Conservation (phyloP, 2,329 filamentous ascomycete species). For the Basipetospora chlamydospora region DNA sequence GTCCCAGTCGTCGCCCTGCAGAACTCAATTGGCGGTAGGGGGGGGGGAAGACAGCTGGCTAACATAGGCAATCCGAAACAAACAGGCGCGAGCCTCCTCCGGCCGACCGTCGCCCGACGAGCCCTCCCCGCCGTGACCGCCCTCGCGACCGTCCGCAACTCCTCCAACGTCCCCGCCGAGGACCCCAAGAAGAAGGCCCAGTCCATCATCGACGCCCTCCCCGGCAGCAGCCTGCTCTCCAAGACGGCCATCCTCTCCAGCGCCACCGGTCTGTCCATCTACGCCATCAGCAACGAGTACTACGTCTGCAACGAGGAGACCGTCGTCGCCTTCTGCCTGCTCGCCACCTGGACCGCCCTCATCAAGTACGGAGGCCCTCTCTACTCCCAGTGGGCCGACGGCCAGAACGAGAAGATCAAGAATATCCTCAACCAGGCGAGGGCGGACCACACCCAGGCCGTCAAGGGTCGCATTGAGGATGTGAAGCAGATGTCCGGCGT, state of each 20-base stretch:
- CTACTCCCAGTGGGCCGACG: conserved; percentile 85
- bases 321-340: conserved; percentile 80
- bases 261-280: conserved; percentile 76
- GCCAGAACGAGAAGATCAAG: conserved; percentile 83
- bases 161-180: conserved; percentile 66
- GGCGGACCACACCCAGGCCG: conserved; percentile 86
- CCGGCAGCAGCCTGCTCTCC: conserved; percentile 80
- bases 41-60: too few species aligned
- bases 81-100: conserved; percentile 78
- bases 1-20: conserved; percentile 7
- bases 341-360: conserved; percentile 83
- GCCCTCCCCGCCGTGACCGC: conserved; percentile 60
- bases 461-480: conserved; percentile 85
- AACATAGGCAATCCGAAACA: too few species aligned
- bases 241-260: conserved; percentile 97
- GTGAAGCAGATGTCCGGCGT: conserved; percentile 91
- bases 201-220: conserved; percentile 84
- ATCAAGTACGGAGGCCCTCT: conserved; percentile 87
- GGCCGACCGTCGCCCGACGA: conserved; percentile 64
- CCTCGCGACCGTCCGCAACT: conserved; percentile 50
- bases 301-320: conserved; percentile 99
- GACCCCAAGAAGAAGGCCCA: conserved; percentile 95
- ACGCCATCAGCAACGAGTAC: conserved; percentile 98
- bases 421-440: conserved; percentile 88
- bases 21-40: conserved; percentile 16